Conservation (phyloP, 257 asterid genomes). For the Nicotiana attenuata region DNA sequence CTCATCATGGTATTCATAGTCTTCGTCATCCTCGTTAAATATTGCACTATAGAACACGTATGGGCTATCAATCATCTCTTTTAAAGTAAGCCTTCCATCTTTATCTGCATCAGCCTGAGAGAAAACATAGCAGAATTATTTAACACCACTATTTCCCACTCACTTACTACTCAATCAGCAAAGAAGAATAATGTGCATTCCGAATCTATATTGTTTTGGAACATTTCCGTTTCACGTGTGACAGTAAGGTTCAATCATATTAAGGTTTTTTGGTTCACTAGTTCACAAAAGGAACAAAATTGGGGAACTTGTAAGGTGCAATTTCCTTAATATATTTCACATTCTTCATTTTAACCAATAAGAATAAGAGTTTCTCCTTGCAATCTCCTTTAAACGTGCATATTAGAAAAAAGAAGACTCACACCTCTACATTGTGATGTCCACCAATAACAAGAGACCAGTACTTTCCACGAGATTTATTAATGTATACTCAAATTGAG, state of each 20-base stretch:
- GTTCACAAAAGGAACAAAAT: not conserved
- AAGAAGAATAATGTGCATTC: not conserved
- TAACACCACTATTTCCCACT: not conserved
- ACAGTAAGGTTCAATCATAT: not conserved
- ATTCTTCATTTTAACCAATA: not conserved
- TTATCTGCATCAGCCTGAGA: conserved; percentile 84
- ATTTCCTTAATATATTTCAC: not conserved
- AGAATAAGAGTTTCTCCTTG: not conserved
- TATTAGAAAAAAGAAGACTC: not conserved
- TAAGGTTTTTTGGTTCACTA: not conserved
- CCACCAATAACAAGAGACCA: not conserved
- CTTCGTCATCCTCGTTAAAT: conserved; percentile 72
- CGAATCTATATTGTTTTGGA: not conserved
- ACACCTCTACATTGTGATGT: not conserved
- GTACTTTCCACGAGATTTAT: not conserved
- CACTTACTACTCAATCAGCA: not conserved
- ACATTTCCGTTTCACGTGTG: not conserved
- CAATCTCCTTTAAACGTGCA: not conserved
- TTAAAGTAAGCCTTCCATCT: conserved; percentile 73
- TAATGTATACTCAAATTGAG: not conserved
- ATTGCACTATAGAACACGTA: conserved; percentile 90
- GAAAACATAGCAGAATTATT: not conserved
- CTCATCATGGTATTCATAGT: conserved; percentile 73
- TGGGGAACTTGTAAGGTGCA: not conserved
- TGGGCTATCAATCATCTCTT: conserved; percentile 86